Evolutionary conservation across 345 rosid species (phyloP).

Genomic region (Melaleuca quinquenervia): DNA sequence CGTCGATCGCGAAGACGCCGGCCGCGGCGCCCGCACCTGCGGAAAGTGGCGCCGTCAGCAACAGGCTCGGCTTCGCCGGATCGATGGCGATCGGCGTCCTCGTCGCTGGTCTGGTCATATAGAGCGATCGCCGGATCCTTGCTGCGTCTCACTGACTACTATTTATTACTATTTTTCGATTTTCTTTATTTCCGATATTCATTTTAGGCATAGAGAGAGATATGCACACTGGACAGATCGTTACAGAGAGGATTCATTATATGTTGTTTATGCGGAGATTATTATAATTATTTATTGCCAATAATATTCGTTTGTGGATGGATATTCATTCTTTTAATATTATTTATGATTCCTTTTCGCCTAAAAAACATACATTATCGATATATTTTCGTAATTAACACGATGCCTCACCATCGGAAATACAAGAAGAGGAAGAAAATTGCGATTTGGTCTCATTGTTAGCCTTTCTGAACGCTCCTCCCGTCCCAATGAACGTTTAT

Average conservation of each 20-base stretch:
- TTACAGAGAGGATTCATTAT: background rate
- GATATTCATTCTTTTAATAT: background rate
- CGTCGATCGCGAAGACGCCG: conserved; percentile 1
- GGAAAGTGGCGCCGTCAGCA: background rate
- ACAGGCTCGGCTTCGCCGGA: background rate
- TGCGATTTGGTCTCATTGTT: background rate
- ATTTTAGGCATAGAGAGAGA: background rate
- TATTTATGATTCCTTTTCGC: background rate
- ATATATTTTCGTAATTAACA: background rate
- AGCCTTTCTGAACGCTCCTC: background rate
- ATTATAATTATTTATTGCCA: background rate
- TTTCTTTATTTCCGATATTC: background rate
- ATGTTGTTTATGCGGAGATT: background rate
- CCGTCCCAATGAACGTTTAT: background rate
- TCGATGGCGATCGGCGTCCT: background rate
- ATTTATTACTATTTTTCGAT: background rate
- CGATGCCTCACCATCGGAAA: background rate
- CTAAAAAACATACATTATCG: background rate
- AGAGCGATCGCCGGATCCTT: background rate
- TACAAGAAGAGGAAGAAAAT: too few species aligned
- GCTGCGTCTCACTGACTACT: background rate
- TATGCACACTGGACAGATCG: background rate
- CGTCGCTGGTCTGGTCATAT: conserved; percentile 6
- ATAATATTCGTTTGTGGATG: background rate
- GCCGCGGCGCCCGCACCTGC: background rate